Conservation (phyloP, 768 basidiomycete species). For the Kwoniella sp. region DNA sequence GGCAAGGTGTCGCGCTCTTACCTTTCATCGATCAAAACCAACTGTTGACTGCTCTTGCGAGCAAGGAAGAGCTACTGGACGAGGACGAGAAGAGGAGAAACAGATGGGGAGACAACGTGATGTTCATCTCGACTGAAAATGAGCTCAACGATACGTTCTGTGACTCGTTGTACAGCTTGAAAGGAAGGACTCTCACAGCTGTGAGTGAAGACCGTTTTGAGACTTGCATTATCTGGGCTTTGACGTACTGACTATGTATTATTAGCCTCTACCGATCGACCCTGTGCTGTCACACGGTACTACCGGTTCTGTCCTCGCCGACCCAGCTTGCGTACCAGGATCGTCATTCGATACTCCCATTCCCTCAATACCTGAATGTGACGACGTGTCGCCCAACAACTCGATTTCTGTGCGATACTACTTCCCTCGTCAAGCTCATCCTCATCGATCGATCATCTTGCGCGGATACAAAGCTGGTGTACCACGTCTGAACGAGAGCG, state of each 20-base stretch:
- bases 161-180: conserved; percentile 67
- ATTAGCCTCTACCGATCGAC: conserved; percentile 75
- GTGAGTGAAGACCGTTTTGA: conserved; percentile 58
- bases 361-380: conserved; percentile 61
- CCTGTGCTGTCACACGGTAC: conserved; percentile 69
- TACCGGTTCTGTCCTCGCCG: conserved; percentile 75
- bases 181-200: conserved; percentile 53
- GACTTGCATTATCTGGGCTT: not conserved
- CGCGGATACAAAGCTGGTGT: conserved; percentile 68
- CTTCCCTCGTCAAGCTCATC: conserved; percentile 82
- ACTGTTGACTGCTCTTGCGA: conserved; percentile 78
- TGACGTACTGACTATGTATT: conserved; percentile 18
- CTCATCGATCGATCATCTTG: conserved; percentile 81
- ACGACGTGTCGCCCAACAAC: conserved; percentile 82
- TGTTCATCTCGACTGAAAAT: conserved; percentile 78
- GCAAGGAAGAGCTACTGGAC: conserved; percentile 63
- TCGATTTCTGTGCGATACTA: conserved; percentile 84
- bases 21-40: conserved; percentile 91
- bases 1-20: conserved; percentile 96
- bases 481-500: conserved; percentile 67
- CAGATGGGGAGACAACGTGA: conserved; percentile 75
- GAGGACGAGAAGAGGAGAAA: conserved; percentile 85
- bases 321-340: conserved; percentile 86
- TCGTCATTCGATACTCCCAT: conserved; percentile 84
- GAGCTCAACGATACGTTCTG: conserved; percentile 83